Percentiles rank a stretch among this genome's conserved stretches.
Conservation (phyloP, 1,139 yeast species). For the Taiozyma onychis region DNA sequence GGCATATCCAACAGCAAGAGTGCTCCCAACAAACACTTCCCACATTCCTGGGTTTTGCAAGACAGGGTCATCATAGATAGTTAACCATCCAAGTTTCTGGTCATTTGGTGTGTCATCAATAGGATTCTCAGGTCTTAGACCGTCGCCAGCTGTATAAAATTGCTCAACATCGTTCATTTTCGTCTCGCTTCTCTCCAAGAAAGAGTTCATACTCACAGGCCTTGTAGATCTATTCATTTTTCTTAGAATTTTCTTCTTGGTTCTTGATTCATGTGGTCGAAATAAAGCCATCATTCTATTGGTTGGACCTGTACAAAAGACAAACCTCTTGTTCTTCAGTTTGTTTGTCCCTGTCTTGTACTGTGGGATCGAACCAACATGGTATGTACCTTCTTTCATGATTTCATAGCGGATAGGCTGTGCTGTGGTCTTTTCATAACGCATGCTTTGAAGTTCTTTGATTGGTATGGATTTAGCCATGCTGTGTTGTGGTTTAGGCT, state of each 20-base stretch:
- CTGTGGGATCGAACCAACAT: slow-evolving; percentile 43
- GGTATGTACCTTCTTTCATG: slow-evolving; percentile 29
- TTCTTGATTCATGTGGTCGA: slow-evolving; percentile 46
- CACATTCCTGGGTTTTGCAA: slow-evolving; percentile 38
- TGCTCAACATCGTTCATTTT: neutral
- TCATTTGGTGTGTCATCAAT: slow-evolving; percentile 57
- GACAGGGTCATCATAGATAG: slow-evolving; percentile 44
- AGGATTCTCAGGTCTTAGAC: slow-evolving; percentile 41
- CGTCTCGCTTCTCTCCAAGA: neutral
- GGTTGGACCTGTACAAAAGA: slow-evolving; percentile 14
- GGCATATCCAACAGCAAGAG: slow-evolving; percentile 50
- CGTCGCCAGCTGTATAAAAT: slow-evolving; percentile 52
- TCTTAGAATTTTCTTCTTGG: slow-evolving; percentile 37
- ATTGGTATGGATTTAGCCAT: slow-evolving; percentile 1
- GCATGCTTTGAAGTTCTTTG: neutral
- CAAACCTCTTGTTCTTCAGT: slow-evolving; percentile 18
- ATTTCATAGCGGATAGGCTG: slow-evolving; percentile 14
- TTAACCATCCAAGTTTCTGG: slow-evolving; percentile 57
- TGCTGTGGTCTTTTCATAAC: slow-evolving; percentile 1
- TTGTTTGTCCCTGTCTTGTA: slow-evolving; percentile 17
- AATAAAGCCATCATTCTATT: slow-evolving; percentile 42
- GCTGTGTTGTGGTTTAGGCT: neutral
- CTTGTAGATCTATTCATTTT: slow-evolving; percentile 16
- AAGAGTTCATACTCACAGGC: neutral
- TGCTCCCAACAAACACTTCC: slow-evolving; percentile 48